Base-by-base conservation (phyloP, 129 eudicot genomes). In the Heracleum sosnowskyi region DNA sequence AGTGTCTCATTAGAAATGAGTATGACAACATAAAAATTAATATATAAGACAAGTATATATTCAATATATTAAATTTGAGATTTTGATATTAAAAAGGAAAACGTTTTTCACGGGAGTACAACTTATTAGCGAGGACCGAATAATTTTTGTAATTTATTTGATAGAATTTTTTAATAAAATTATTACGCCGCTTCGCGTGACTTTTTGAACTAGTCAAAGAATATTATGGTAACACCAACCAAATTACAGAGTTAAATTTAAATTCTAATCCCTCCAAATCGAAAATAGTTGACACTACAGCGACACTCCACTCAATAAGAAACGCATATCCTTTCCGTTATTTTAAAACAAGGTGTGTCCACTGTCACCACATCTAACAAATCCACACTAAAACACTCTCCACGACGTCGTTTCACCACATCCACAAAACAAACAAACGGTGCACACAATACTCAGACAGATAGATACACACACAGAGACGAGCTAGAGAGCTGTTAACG, bases 271-370 rank as follows among this genome's bases (percentile, higher is more conserved):
- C 40, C 73, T 35, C 37, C 73, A 13, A 31, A 68, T 17, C 22
- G 37, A 60, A 26, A 57, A 57, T n/a, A 57, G 13, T 2, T 8
- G 11, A 24, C 31, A n/a, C 16, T n/a, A 69, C 74, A 89, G 87
- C 82, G 90, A 89, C 75, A 12, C 73, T 11, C 72, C 31, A 80
- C 28, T 26, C 22, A 69, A 24, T 64, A 76, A 78, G 84, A 82
- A 66, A 76, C 90, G 80, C 87, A 78, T 44, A 82, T 82, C 60
- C 35, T 79, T 69, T 78, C 81, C 87, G 76, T 87, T 81, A 33
- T 68, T 17, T 86, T 69, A 85, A 76, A 29, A 62, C 66, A 39
- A 57, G 78, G 70, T 75, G 89, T 86, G 92, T 83, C 81, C 82
- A 70, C 77, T 73, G 72, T 66, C 72, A 82, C 75, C 29, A 13